Percentiles rank a stretch among this genome's conserved stretches.
Evolutionary conservation across 148 eudicot genomes (phyloP).

Genomic region (Euryodendron excelsum): DNA sequence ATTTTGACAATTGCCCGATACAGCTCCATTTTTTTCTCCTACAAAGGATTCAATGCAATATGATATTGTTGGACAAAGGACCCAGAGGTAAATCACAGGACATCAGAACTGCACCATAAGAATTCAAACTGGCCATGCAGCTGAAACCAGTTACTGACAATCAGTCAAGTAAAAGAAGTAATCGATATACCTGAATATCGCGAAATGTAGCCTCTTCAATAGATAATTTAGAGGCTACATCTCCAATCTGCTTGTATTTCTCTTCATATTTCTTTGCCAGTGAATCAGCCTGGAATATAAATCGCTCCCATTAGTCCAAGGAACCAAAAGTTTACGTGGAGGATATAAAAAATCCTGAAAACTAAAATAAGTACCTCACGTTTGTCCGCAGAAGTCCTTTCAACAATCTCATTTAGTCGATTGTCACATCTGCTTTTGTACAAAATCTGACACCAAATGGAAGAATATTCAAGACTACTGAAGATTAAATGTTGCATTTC

Average conservation of each 20-base stretch:
- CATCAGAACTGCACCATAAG: background rate
- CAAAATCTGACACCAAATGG: constrained; percentile 55
- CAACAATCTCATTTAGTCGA: constrained; percentile 79
- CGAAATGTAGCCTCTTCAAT: constrained; percentile 97
- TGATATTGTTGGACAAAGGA: constrained; percentile 4
- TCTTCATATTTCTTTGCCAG: constrained; percentile 93
- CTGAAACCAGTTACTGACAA: background rate
- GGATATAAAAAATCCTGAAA: background rate
- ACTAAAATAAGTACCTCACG: constrained; percentile 56
- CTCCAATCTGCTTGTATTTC: constrained; percentile 82
- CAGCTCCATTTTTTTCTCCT: constrained; percentile 64
- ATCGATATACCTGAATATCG: constrained; percentile 78
- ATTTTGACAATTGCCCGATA: constrained; percentile 51
- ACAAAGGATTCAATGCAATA: constrained; percentile 13
- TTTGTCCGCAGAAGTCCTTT: constrained; percentile 77
- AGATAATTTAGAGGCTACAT: constrained; percentile 89
- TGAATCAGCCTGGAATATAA: constrained; percentile 58
- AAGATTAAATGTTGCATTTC: background rate
- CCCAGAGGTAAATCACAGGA: background rate
- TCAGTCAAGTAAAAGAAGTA: constrained; percentile 8
- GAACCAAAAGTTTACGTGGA: background rate
- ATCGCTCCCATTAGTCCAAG: constrained; percentile 19
- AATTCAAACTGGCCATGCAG: background rate
- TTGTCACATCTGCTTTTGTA: constrained; percentile 98
- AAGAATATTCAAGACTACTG: constrained; percentile 10